Evolutionary conservation across 768 basidiomycete species (phyloP), one percentile per base, ranked within the genome.

Genomic region (Lyophyllum decastes): DNA sequence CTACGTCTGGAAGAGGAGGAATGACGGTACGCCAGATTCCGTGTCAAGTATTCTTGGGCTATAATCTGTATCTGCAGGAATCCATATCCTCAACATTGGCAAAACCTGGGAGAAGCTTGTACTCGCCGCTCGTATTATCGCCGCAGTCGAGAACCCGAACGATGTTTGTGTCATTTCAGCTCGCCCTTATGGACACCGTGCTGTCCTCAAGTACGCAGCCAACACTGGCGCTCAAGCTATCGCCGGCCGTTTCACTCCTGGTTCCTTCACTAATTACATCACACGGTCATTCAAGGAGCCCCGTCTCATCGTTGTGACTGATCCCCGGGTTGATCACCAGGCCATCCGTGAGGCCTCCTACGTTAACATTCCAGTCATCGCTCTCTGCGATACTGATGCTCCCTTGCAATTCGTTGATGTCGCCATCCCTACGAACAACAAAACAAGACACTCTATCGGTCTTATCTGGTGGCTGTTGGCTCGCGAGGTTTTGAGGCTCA

Each of bases 61-160:
- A 46, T 62, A 55, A 53, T 56, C 61, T 43, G 62, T 62, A 57
- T 61, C 50, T 54, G 22, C 74, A 97, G 95, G 95, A 65, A 93
- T 98, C 76, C 90, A 99, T 80, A 80, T 99, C 71, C 76, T 98
- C 68, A 97, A 98, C 87, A 90, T 98, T 66, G 97, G 97, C 71
- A 99, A 98, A 86, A 99, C 96, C 64, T 98, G 95, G 95, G 96
- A 98, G 79, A 99, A 99, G 78, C 86, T 99, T 64, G 95, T 98
- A 63, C 84, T 99, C 68, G 97, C 97, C 58, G 97, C 97, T 61
- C 94, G 97, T 73, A 85, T 98, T 69, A 95, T 98, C 68, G 95
- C 95, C 66, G 90, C 95, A 54, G 89, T 98, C 70, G 95, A 98
- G 77, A 98, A 98, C 85, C 96, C 96, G 63, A 90, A 92, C 76